Percentiles rank a stretch among this genome's conserved stretches.
Evolutionary conservation across 805 yeast species (phyloP).

Genomic region (Saturnispora halmiae): DNA sequence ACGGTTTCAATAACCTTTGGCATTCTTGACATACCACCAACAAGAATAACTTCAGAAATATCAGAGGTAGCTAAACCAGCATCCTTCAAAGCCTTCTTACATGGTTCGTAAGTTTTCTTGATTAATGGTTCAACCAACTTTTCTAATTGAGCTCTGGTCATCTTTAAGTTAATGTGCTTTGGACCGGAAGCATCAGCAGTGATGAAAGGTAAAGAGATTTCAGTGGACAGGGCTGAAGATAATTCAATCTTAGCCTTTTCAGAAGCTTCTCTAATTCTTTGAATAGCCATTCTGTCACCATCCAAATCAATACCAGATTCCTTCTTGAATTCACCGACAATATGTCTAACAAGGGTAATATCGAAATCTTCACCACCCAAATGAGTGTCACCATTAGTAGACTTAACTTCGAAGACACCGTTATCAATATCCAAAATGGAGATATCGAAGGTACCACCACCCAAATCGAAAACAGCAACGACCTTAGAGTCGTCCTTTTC

Average conservation of each 20-base stretch:
- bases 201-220: conserved; percentile 62
- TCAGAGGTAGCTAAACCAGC: conserved; percentile 59
- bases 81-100: conserved; percentile 64
- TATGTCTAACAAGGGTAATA: conserved; percentile 73
- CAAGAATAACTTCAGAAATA: conserved; percentile 65
- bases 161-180: conserved; percentile 34
- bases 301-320: conserved; percentile 48
- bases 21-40: conserved; percentile 91
- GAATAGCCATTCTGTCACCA: conserved; percentile 49
- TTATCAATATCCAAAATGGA: conserved; percentile 93
- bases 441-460: conserved; percentile 98
- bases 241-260: conserved; percentile 70
- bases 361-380: conserved; percentile 91
- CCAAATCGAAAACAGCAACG: conserved; percentile 93
- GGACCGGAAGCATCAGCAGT: conserved; percentile 35
- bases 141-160: conserved; percentile 65
- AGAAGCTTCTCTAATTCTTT: conserved; percentile 71
- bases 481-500: conserved; percentile 51
- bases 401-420: conserved; percentile 96
- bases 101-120: conserved; percentile 61
- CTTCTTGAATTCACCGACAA: conserved; percentile 47
- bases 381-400: conserved; percentile 94
- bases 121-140: conserved; percentile 56
- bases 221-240: conserved; percentile 54
- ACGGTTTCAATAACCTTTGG: conserved; percentile 66